Evolutionary conservation across 768 basidiomycete genomes (phyloP), one percentile per base, ranked within the genome.

Genomic region (Amanita muscaria): DNA sequence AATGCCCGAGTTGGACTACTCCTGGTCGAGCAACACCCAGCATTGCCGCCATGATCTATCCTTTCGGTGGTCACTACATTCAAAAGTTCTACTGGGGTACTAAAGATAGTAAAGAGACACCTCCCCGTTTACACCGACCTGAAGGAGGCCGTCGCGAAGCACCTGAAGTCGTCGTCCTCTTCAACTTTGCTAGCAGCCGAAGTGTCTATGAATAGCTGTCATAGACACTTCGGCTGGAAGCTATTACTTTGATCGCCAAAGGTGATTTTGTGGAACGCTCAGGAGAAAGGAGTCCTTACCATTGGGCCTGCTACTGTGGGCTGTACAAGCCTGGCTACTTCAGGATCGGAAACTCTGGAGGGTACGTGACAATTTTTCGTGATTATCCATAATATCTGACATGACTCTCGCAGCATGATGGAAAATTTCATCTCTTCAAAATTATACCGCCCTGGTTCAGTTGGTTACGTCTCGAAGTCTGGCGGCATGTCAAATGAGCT

Each of bases 41-140:
- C 36, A 96, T 98, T 52, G 93, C 96, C 22, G 96, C 96, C 30
- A 99, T 98, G 94, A 96, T 99, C 62, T 99, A 99, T 66, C 96
- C 94, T 61, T 99, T 99, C 67, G 96, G 94, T 59, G 94, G 94
- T 15, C 94, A 98, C 70, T 94, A 98, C 70, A 96, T 97, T 66
- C 96, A 99, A 71, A 99, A 99, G 73, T 97, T 99, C 79, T 98
- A 99, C 77, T 98, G 96, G 96, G 96, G 96, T 45, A 98, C 96
- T 31, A 91, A 89, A 72, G 96, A 98, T 10, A 32, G 31, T n/a
- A n/a, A n/a, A n/a, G 74, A 94, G 93, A 2, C 83, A 98, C 38
- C 80, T 99, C 30, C 96, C 96, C 40, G 94, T 99, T 33, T 99
- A 96, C 73, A 94, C 93, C 15, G 79, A 79, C 44, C 74, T 96